Evolutionary conservation across 1,139 yeast genomes (phyloP), one percentile per base, ranked within the genome.

Genomic region (Zygoascus hellenicus): DNA sequence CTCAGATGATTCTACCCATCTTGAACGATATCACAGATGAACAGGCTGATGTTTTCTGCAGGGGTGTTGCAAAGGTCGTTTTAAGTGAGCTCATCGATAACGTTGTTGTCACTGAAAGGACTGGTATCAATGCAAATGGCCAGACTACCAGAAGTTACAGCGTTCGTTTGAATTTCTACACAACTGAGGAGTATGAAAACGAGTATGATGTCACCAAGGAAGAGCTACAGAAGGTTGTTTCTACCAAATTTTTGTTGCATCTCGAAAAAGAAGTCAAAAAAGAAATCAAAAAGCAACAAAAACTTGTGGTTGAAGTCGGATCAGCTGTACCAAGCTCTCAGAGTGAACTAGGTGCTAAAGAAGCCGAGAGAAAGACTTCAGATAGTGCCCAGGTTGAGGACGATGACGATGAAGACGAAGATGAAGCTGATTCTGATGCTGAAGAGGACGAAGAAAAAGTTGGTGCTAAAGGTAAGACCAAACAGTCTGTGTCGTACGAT

Each of bases 1-100:
- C 99, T 46, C 97, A 92, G 70, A 94, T 94, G 98, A 82, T 94
- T 2, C 74, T 94, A 59, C 97, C 97, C 36, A 75, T 94, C 49
- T 73, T 80, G 61, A 71, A 74, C 37, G 94, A 84, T 61, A 94
- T 94, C 50, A 75, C 75, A 46, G 96, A 92, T 66, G 83, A 77
- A 33, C 81, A 83, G 63, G 97, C 98, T 2, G 96, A 89, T 60
- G 80, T 88, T 9, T 94, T 94, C 81, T 86, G 96, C 71, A 88
- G 88, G 69, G 81, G 92, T 42, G 83, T 90, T 51, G 89, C 95
- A 37, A 81, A 79, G 62, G 94, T 94, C 58, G 76, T 80, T 44
- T 75, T 94, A 57, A 84, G 96, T 43, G 97, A 94, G 70, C 81
- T 92, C 58, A 83, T 92, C 58, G 96, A 92, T 60, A 76, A 77